Evolutionary conservation across 1,284 basidiomycete species (phyloP).

Genomic region (Cystobasidiaceae sp.): DNA sequence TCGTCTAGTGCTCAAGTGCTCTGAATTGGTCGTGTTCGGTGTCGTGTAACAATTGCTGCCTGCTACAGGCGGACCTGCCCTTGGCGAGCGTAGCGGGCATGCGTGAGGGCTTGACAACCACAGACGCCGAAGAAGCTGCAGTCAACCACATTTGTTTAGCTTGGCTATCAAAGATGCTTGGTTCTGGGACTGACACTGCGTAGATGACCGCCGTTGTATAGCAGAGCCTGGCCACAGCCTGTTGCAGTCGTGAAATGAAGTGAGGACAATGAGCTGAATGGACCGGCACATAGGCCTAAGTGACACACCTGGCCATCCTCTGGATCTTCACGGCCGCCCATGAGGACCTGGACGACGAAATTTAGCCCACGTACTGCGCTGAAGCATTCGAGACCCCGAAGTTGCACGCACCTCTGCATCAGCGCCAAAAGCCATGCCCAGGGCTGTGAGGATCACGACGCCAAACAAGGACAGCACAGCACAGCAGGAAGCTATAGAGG

Average conservation of each 20-base stretch:
- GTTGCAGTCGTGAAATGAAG: no score
- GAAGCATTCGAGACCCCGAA: neutral
- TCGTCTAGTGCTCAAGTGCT: no score
- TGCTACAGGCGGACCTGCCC: slow-evolving; percentile 22
- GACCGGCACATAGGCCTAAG: no score
- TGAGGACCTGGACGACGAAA: slow-evolving; percentile 1
- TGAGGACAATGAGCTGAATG: no score
- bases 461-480: slow-evolving; percentile 54
- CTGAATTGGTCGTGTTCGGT: no score
- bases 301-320: slow-evolving; percentile 13
- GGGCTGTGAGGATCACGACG: slow-evolving; percentile 51
- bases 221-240: slow-evolving; percentile 20
- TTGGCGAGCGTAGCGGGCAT: slow-evolving; percentile 23
- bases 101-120: slow-evolving; percentile 24
- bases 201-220: slow-evolving; percentile 24
- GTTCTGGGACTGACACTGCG: slow-evolving; percentile 6
- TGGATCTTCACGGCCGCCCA: slow-evolving; percentile 22
- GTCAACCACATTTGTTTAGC: neutral
- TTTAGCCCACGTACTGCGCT: neutral
- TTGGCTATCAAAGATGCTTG: neutral
- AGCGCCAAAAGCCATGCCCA: slow-evolving; percentile 35
- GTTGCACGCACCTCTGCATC: slow-evolving; percentile 44
- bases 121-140: slow-evolving; percentile 31
- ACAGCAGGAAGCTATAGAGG: slow-evolving; percentile 52
- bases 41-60: neutral